Percentiles rank a stretch among this genome's conserved stretches.
These are phyloP conservation scores for Phytophthora podocarpi DNA, from an alignment of 352 stramenopile species.

Conservation along the genomic window DNA sequence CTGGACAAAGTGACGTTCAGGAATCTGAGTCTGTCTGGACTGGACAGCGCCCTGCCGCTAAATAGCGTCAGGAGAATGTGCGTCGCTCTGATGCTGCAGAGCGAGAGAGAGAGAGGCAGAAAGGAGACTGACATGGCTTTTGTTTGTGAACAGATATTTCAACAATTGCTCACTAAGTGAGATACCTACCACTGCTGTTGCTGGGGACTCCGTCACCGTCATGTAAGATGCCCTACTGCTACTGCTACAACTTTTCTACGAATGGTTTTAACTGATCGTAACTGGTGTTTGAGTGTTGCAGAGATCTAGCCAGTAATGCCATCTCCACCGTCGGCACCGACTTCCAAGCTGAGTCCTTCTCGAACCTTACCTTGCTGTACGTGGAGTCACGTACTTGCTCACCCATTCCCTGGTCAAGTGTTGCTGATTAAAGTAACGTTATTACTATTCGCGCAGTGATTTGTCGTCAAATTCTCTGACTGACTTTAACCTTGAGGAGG, in stretches of 20 bases:
- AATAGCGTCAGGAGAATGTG: slow-evolving; percentile 61
- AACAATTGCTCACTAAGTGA: slow-evolving; percentile 71
- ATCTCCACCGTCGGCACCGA: slow-evolving; percentile 38
- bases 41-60: slow-evolving; percentile 58
- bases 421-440: neutral
- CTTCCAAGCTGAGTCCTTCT: slow-evolving; percentile 50
- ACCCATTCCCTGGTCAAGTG: neutral
- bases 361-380: slow-evolving; percentile 62
- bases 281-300: slow-evolving; percentile 18
- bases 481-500: slow-evolving; percentile 35
- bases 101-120: neutral
- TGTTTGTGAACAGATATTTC: slow-evolving; percentile 44
- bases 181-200: slow-evolving; percentile 59
- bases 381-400: slow-evolving; percentile 9
- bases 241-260: neutral
- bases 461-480: slow-evolving; percentile 51
- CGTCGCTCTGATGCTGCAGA: slow-evolving; percentile 4
- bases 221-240: slow-evolving; percentile 32
- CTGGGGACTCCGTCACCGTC: slow-evolving; percentile 46
- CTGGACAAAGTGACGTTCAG: slow-evolving; percentile 59
- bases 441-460: slow-evolving; percentile 32
- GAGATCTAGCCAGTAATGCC: slow-evolving; percentile 48
- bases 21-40: slow-evolving; percentile 49
- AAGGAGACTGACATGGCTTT: slow-evolving; percentile 2
- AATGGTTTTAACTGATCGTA: slow-evolving; percentile 1